Conservation (phyloP, 805 yeast genomes). For the Kodamaea fukazawae region DNA sequence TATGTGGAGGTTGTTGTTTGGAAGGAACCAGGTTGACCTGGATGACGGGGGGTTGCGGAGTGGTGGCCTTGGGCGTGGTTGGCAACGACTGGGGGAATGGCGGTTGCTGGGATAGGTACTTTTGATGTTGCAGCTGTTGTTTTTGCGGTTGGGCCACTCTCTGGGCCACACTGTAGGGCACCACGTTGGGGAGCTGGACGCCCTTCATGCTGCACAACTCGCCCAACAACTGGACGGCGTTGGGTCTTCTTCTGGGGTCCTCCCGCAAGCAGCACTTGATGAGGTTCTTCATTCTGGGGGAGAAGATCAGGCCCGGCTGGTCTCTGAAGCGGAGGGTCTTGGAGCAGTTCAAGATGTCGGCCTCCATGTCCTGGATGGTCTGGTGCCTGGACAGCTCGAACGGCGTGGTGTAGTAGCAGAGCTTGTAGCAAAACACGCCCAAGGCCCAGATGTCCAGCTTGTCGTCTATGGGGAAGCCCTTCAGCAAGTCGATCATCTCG, state of each 20-base stretch:
- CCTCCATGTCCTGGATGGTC: conserved; percentile 45
- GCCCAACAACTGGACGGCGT: conserved; percentile 65
- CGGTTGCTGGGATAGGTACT: too few species aligned
- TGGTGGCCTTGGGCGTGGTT: too few species aligned
- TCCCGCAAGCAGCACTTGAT: conserved; percentile 59
- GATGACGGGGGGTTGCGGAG: too few species aligned
- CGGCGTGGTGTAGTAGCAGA: conserved; percentile 81
- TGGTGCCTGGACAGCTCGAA: conserved; percentile 54
- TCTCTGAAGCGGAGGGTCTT: conserved; percentile 49
- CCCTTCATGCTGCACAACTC: conserved; percentile 65
- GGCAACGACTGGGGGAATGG: too few species aligned
- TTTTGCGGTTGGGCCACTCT: conserved; percentile 7
- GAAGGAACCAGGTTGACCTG: background rate
- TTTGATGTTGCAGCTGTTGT: background rate
- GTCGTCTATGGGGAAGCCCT: conserved; percentile 72
- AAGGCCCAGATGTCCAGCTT: conserved; percentile 86
- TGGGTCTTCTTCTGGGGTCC: conserved; percentile 72
- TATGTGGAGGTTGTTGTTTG: background rate
- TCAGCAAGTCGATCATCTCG: conserved; percentile 73
- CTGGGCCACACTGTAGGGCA: conserved; percentile 36
- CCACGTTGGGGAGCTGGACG: conserved; percentile 40
- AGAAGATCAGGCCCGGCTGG: conserved; percentile 45
- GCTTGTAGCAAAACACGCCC: conserved; percentile 72
- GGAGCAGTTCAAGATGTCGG: conserved; percentile 57
- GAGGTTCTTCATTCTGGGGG: conserved; percentile 60